Evolutionary conservation across 768 basidiomycete genomes (phyloP), one percentile per base, ranked within the genome.

Genomic region (Daedaleopsis nitida): DNA sequence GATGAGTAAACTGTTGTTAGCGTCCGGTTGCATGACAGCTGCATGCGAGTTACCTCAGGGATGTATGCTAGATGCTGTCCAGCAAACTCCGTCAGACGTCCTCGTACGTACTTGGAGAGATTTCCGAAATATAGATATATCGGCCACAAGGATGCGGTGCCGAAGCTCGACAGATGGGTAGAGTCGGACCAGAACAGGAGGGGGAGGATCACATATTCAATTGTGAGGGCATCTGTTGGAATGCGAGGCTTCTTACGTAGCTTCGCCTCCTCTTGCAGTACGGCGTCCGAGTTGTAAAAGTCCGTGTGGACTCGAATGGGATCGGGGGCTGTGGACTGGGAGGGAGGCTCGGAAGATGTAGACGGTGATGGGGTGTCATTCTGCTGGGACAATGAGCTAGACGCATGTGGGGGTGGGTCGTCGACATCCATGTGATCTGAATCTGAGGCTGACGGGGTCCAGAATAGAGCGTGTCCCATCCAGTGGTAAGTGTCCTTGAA

Each of bases 61-160:
- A 82, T 71, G 63, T 81, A 82, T 11, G 78, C 81, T 0, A 80
- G 16, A 60, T 79, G 78, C 55, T 81, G 76, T 13, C 70, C 68
- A 1, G 76, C 72, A 23, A 70, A 66, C 1, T 70, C 70, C 6
- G 65, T 68, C 4, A 76, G 77, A 24, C 67, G 64, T 3, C 63
- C 64, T 1, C 72, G 68, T 4, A 70, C 57, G 52, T 80, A 81
- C 63, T 83, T 83, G 0, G 77, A 78, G 6, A 74, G 64, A 49
- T 77, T 78, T 0, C 77, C 79, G 19, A 79, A 69, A 38, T 61
- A 77, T 0, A 73, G 32, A 54, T 81, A 82, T 0, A 79, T 39
- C 5, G 79, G 80, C 81, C 78, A 82, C 1, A 68, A 57, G 0
- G 62, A 42, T 0, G 71, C 68, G 1, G 58, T 58, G 0, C 74